Conservation (phyloP, 1,284 basidiomycete species). For the Ustilago loliicola region DNA sequence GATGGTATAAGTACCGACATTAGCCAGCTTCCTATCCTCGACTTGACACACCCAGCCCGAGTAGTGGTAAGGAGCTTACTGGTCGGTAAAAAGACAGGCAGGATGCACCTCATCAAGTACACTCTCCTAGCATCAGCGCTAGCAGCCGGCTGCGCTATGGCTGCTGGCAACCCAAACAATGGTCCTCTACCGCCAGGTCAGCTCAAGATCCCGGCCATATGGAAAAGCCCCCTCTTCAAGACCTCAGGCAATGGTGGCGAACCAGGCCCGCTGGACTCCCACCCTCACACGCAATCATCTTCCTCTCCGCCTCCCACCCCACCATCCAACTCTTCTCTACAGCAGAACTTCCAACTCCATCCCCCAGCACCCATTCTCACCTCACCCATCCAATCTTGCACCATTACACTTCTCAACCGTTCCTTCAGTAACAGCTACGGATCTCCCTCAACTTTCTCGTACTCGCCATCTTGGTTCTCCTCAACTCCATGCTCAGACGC, state of each 20-base stretch:
- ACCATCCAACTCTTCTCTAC: background rate
- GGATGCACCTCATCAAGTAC: slow-evolving; percentile 21
- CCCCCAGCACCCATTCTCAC: slow-evolving; percentile 37
- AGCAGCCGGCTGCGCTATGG: background rate
- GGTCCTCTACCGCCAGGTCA: background rate
- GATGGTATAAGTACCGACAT: too few relatives aligned
- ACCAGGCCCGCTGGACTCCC: too few relatives aligned
- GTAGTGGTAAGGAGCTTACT: too few relatives aligned
- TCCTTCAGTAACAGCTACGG: slow-evolving; percentile 56
- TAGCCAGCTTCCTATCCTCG: too few relatives aligned
- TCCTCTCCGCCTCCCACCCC: background rate
- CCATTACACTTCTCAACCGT: slow-evolving; percentile 38
- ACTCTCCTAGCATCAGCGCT: slow-evolving; percentile 5
- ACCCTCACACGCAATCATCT: background rate
- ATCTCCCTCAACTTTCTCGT: slow-evolving; percentile 36
- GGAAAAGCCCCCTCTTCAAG: slow-evolving; percentile 32
- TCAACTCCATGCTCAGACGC: slow-evolving; percentile 38
- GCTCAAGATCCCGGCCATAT: slow-evolving; percentile 25
- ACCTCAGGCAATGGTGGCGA: slow-evolving; percentile 5
- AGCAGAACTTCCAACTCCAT: slow-evolving; percentile 32
- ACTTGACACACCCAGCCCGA: too few relatives aligned
- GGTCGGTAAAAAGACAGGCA: too few relatives aligned
- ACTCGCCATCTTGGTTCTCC: slow-evolving; percentile 21
- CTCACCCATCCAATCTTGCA: slow-evolving; percentile 5
- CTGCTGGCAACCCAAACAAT: background rate